Evolutionary conservation across 768 basidiomycete genomes (phyloP).

Genomic region (Flagelloscypha sp.): DNA sequence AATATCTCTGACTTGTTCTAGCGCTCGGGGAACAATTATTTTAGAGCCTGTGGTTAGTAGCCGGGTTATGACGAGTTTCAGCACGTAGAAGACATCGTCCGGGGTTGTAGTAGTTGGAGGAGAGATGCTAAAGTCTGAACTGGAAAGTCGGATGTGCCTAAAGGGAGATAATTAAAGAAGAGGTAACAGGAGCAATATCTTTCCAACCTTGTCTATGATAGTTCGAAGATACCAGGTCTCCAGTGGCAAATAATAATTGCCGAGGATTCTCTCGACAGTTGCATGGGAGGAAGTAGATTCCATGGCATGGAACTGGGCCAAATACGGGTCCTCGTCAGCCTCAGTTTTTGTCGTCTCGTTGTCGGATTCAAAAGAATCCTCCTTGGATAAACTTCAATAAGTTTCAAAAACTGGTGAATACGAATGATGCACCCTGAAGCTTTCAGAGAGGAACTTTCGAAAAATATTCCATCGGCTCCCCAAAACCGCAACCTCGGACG

Average conservation of each 20-base stretch:
- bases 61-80: constrained; percentile 76
- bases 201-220: constrained; percentile 76
- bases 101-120: constrained; percentile 69
- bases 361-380: constrained; percentile 12
- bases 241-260: constrained; percentile 75
- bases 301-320: too few species aligned
- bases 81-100: constrained; percentile 94
- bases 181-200: constrained; percentile 3
- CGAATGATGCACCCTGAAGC: constrained; percentile 45
- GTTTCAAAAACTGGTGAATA: background rate
- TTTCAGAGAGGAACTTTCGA: constrained; percentile 74
- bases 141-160: constrained; percentile 87
- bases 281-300: constrained; percentile 45
- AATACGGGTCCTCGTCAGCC: constrained; percentile 12
- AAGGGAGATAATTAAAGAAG: constrained; percentile 1
- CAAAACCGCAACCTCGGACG: constrained; percentile 88
- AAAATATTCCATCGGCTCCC: constrained; percentile 89
- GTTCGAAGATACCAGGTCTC: constrained; percentile 88
- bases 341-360: constrained; percentile 7
- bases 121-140: constrained; percentile 53
- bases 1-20: constrained; percentile 57
- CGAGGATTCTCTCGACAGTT: constrained; percentile 59
- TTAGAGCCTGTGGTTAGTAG: constrained; percentile 71
- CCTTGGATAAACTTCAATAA: constrained; percentile 7
- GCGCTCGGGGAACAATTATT: constrained; percentile 45